Percentiles rank a stretch among this genome's conserved stretches.
phyloP scores from a whole-genome alignment of 108 stramenopile genomes.

The Seminavis robusta region DNA sequence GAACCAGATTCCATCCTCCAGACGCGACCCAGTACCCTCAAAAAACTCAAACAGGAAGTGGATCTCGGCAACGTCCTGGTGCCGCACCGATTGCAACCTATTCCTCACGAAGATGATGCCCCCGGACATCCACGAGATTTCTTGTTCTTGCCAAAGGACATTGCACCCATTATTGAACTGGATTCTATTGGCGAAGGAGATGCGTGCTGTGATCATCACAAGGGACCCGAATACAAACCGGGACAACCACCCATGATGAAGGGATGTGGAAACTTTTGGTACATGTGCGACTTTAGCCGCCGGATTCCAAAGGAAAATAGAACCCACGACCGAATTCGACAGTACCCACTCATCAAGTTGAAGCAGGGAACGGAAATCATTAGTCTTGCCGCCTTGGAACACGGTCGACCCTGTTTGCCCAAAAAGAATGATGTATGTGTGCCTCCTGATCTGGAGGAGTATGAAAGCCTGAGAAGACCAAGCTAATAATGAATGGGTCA shows the following conservation, averaged over 20 bases:
- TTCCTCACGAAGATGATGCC: slow-evolving; percentile 36
- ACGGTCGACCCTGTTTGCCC: neutral
- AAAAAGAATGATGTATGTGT: too few relatives aligned
- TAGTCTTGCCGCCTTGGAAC: neutral
- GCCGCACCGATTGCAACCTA: slow-evolving; percentile 44
- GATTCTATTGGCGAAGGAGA: neutral
- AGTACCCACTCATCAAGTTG: neutral
- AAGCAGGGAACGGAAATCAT: neutral
- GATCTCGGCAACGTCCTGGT: slow-evolving; percentile 23
- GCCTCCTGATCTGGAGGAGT: too few relatives aligned
- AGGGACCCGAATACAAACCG: neutral
- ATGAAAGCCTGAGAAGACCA: too few relatives aligned
- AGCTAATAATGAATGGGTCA: too few relatives aligned
- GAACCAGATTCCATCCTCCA: slow-evolving; percentile 42
- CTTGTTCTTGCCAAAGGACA: neutral
- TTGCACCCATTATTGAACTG: neutral
- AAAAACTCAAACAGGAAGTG: slow-evolving; percentile 12
- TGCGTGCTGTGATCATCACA: neutral
- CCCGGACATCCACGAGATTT: neutral
- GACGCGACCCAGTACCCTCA: slow-evolving; percentile 15
- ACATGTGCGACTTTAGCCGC: neutral
- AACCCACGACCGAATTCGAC: neutral
- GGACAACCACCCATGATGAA: too few relatives aligned
- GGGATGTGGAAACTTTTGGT: neutral
- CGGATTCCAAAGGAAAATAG: too few relatives aligned